phyloP scores from a whole-genome alignment of 1,284 basidiomycete species.

The Pascua guehoae region DNA sequence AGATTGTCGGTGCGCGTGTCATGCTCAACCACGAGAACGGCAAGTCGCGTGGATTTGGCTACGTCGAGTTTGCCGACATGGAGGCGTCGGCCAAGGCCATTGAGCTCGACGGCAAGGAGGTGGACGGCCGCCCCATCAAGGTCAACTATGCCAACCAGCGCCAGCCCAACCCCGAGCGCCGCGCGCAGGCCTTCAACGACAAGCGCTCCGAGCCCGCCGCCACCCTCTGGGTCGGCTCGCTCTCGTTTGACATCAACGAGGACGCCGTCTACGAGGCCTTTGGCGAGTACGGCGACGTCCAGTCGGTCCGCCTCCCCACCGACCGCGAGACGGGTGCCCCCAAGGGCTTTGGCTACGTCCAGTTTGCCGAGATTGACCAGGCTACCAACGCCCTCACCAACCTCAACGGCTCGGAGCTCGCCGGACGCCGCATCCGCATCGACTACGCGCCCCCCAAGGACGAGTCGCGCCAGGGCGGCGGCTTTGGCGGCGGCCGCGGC shows the following conservation, averaged over 20 bases:
- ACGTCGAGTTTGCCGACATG: slow-evolving; percentile 74
- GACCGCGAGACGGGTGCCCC: slow-evolving; percentile 85
- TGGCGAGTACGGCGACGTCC: slow-evolving; percentile 81
- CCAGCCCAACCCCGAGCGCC: slow-evolving; percentile 63
- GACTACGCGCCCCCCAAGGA: slow-evolving; percentile 89
- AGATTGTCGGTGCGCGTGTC: slow-evolving; percentile 81
- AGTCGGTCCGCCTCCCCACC: slow-evolving; percentile 85
- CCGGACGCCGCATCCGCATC: slow-evolving; percentile 74
- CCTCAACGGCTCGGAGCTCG: slow-evolving; percentile 71
- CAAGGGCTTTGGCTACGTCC: slow-evolving; percentile 97
- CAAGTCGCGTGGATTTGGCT: slow-evolving; percentile 87
- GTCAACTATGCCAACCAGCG: slow-evolving; percentile 67
- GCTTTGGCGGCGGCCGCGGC: slow-evolving; percentile 45
- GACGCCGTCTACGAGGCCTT: slow-evolving; percentile 90
- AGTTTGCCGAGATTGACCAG: slow-evolving; percentile 75
- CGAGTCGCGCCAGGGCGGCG: slow-evolving; percentile 44
- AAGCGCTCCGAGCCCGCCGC: slow-evolving; percentile 64
- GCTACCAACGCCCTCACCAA: slow-evolving; percentile 76
- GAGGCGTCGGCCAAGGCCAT: slow-evolving; percentile 73
- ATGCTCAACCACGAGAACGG: slow-evolving; percentile 86
- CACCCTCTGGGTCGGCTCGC: slow-evolving; percentile 86
- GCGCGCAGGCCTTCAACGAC: slow-evolving; percentile 75
- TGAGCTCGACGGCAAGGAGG: slow-evolving; percentile 70
- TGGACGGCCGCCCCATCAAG: slow-evolving; percentile 86
- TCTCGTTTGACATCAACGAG: slow-evolving; percentile 76